Evolutionary conservation across 257 asterid species (phyloP), one percentile per base, ranked within the genome.

Genomic region (Petunia axillaris): DNA sequence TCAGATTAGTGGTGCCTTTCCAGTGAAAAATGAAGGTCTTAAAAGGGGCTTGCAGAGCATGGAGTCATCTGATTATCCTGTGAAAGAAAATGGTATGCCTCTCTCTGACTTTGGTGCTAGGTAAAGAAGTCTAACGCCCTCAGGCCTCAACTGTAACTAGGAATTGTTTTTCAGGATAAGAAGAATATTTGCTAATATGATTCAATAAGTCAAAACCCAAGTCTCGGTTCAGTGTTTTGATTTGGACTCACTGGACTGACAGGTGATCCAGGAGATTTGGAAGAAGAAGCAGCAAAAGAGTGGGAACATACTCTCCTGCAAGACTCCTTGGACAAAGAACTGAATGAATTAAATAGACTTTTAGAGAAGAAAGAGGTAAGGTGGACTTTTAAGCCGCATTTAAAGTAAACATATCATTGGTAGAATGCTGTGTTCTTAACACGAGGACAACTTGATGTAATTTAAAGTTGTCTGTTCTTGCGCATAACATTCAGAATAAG

Each of bases 261-360:
- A 90, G 99, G 98, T 84, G 98, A 96, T 82, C 86, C 93, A 50
- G 93, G 87, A 53, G 98, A 91, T 84, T 86, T 90, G 78, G 98
- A 96, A 85, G 98, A 96, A 80, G 99, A 91, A 87, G 81, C 97
- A 40, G 96, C 85, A 2, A 96, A 96, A 80, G 99, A 96, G 84
- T 91, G 92, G 96, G 99, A 96, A 85, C 99, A 96, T 87, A 89
- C 93, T 64, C 93, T 93, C 86, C 83, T 94, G 87, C 99, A 94
- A 90, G 96, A 89, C 83, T 91, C 89, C 46, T 81, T 96, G 98
- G 99, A 94, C 89, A 94, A 96, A 87, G 97, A 96, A 88, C 85
- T 96, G 88, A 81, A 75, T 64, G 98, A 96, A 86, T 83, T 96
- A 86, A 96, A 93, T 87, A 85, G 88, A 68, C 95, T 91, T 77